Base-by-base conservation (phyloP, 441 rosid genomes). In the Theobroma grandiflorum region DNA sequence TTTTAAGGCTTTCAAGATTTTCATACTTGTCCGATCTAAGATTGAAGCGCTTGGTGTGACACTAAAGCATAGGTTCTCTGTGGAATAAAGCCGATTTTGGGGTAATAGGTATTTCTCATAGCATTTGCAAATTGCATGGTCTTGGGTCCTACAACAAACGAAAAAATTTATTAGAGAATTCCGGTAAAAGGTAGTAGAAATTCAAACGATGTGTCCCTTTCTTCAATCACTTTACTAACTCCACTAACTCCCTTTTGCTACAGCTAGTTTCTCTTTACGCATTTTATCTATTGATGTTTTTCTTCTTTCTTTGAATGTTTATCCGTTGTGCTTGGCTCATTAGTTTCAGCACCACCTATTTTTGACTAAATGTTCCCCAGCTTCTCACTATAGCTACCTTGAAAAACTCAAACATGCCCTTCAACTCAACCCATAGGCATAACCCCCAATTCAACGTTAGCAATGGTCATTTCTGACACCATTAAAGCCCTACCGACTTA, bases 301-400 rank as follows among this genome's bases (percentile, higher is more conserved):
- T 63, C 16, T 67, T 18, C 7, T 38, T 22, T 45, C 49, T 14
- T 74, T 57, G 52, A 42, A 74, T 59, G 31, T 26, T 42, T 43
- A 61, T 59, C 69, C 78, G 40, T 58, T 75, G 57, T 75, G 78
- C 35, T 73, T 59, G 68, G 68, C 68, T 75, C 78, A 45, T 75
- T 75, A 43, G 70, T 75, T 75, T 75, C 78, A 75, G 45, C 78
- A 75, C 69, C 70, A 45, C 31, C 58, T 42, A 45, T 61, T 75
- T 61, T 75, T 75, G 57, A 75, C 78, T 18, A 61, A 61, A 61
- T 61, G 78, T 74, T 31, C 77, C 77, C 77, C 50, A 35, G 4
- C 40, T 49, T 50, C 58, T 71, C 42, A 72, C 7, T 31, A 50
- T 50, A 15, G 38, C 15, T 4, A 14, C 47, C 16, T 7, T 22